Evolutionary conservation across 2,329 filamentous ascomycete species (phyloP), one percentile per base, ranked within the genome.

Genomic region (Colletotrichum navitas): DNA sequence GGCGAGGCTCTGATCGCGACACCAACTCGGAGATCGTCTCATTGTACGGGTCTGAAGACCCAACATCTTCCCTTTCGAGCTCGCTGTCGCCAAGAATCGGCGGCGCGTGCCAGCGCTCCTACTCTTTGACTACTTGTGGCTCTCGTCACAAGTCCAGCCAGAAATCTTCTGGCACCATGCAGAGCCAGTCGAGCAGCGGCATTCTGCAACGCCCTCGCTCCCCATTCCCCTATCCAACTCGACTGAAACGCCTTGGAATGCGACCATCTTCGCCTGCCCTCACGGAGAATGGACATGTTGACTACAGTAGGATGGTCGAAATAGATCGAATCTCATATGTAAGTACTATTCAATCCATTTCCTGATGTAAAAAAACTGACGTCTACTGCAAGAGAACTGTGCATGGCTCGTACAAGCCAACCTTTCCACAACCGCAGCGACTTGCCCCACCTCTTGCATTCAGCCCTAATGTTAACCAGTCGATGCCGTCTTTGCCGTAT

Each of bases 141-240:
- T 85, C 86, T 10, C 80, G 81, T 24, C 80, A 81, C 16, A 76
- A 86, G n/a, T 83, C 84, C 12, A 85, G 84, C 34, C 82, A 85
- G 66, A 83, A 81, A 73, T 87, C 87, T 7, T 85, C 81, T 52
- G 80, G 81, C 6, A 87, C 85, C 34, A 77, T 87, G 52, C 83
- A 85, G 71, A 87, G 84, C 69, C 83, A 85, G 41, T 79, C 80
- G 26, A 85, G 86, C 59, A 77, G 78, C 29, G 77, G 76, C 55
- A 77, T 80, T 39, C 75, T 85, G 62, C 87, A 88, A 74, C 83
- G 87, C n/a, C 86, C 88, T 59, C 83, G 87, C 39, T 90, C 88
- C 29, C 88, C 88, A 1, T 90, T 87, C 72, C 87, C 87, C 29
- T 90, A 90, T 70, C 88, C 88, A 34, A 85, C 87, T 56, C 85